phyloP scores from a whole-genome alignment of 1,284 basidiomycete species.

The Filobasidium uniguttulatum region DNA sequence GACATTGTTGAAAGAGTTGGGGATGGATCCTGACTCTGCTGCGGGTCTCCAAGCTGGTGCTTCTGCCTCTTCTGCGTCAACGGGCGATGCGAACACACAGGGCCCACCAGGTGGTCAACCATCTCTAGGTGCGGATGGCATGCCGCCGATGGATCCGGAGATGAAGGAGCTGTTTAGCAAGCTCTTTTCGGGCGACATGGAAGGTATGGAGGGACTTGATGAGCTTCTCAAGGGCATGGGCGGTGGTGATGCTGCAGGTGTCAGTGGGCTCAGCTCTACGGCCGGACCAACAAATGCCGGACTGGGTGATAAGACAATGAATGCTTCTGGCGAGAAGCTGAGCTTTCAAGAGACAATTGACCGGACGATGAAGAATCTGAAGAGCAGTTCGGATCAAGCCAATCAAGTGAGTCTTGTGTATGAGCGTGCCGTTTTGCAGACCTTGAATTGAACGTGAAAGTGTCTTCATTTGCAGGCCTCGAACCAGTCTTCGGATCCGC shows the following conservation, averaged over 20 bases:
- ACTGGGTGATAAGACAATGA: constrained; percentile 13
- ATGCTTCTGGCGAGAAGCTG: constrained; percentile 13
- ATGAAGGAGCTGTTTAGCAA: constrained; percentile 60
- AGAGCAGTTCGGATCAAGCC: constrained; percentile 25
- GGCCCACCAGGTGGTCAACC: constrained; percentile 28
- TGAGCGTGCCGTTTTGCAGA: background rate
- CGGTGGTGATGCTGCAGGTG: constrained; percentile 6
- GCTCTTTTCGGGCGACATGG: constrained; percentile 49
- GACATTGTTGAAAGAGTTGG: constrained; percentile 58
- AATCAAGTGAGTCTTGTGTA: constrained; percentile 12
- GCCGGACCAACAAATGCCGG: too few species aligned
- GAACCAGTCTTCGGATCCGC: constrained; percentile 22
- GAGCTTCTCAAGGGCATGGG: background rate
- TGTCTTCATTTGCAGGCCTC: constrained; percentile 13
- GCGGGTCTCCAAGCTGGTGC: background rate
- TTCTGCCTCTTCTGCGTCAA: constrained; percentile 8
- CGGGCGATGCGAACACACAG: constrained; percentile 14
- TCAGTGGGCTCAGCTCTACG: too few species aligned
- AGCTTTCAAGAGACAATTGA: constrained; percentile 62
- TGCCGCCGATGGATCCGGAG: constrained; percentile 38
- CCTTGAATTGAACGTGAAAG: background rate
- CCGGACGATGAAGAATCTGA: constrained; percentile 60
- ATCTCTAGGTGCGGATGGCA: too few species aligned
- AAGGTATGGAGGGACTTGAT: constrained; percentile 26
- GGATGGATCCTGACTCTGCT: constrained; percentile 24